Conservation (phyloP, 192 early-diverging fungal species). For the Coemansia sp. region DNA sequence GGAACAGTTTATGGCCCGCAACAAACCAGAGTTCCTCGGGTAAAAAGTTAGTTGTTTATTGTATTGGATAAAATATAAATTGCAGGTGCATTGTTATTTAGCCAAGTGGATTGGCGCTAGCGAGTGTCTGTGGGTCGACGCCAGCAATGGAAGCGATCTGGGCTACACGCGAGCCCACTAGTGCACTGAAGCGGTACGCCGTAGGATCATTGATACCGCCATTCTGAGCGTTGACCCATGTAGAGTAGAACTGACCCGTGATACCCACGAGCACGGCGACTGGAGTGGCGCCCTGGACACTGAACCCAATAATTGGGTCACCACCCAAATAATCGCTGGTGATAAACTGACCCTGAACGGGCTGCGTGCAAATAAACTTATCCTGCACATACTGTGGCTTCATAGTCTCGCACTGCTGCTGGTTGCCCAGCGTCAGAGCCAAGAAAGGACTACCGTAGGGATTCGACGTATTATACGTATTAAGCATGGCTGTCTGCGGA, state of each 20-base stretch:
- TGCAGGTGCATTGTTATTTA: not conserved
- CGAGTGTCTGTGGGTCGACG: conserved; percentile 20
- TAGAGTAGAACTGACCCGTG: conserved; percentile 46
- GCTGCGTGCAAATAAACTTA: conserved; percentile 40
- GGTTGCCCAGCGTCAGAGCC: conserved; percentile 23
- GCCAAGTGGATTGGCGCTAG: conserved; percentile 18
- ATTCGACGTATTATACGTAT: conserved; percentile 33
- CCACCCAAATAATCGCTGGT: conserved; percentile 43
- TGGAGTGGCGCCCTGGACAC: conserved; percentile 17
- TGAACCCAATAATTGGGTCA: conserved; percentile 47
- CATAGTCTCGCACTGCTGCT: conserved; percentile 21
- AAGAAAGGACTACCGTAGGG: conserved; percentile 23
- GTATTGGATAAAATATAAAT: not conserved
- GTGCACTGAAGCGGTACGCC: conserved; percentile 42
- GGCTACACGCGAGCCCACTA: conserved; percentile 26
- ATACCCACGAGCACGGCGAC: conserved; percentile 41
- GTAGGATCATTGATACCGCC: conserved; percentile 32
- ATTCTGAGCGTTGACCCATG: conserved; percentile 15
- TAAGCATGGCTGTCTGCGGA: conserved; percentile 4
- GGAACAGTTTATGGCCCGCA: conserved; percentile 41
- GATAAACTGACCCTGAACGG: conserved; percentile 33
- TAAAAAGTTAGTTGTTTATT: not conserved
- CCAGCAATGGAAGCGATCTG: conserved; percentile 25
- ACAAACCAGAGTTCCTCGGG: conserved; percentile 42
- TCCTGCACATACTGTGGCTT: conserved; percentile 18